Conservation (phyloP, 1,284 basidiomycete species). For the Moesziomyces globuligerus region DNA sequence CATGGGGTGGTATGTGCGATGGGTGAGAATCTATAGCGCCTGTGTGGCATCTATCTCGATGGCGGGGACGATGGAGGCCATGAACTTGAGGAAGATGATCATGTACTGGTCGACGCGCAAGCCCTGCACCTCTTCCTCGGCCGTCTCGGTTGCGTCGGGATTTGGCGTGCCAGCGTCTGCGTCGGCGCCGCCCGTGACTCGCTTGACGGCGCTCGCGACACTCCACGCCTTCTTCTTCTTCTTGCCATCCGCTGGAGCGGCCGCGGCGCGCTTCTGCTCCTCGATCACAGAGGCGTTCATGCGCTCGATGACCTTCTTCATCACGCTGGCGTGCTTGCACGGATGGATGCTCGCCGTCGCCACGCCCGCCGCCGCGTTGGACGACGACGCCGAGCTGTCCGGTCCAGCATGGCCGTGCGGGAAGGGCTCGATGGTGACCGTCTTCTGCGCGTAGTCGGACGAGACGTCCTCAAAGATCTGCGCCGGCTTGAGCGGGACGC, state of each 20-base stretch:
- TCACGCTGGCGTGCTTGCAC: conserved; percentile 98
- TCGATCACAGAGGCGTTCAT: conserved; percentile 78
- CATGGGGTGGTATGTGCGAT: too few relatives aligned
- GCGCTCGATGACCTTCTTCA: conserved; percentile 99
- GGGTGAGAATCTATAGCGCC: conserved; percentile 32
- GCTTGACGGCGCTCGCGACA: conserved; percentile 75
- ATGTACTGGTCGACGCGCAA: conserved; percentile 65
- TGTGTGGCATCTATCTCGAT: conserved; percentile 66
- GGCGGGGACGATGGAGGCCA: conserved; percentile 65
- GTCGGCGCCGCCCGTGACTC: conserved; percentile 73
- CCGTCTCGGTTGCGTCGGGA: conserved; percentile 5
- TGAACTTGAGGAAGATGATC: conserved; percentile 66
- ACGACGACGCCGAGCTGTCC: conserved; percentile 19
- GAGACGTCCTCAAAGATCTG: conserved; percentile 98
- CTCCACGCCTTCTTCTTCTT: conserved; percentile 81
- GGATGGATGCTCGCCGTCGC: conserved; percentile 82
- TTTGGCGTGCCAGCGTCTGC: neutral
- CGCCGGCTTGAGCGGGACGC: conserved; percentile 71
- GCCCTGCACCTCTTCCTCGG: conserved; percentile 46
- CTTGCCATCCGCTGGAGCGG: conserved; percentile 68
- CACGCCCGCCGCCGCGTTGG: conserved; percentile 22
- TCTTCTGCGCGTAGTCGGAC: conserved; percentile 97
- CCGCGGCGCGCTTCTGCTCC: conserved; percentile 67
- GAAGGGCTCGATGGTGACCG: conserved; percentile 97
- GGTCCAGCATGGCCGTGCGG: conserved; percentile 80